These are phyloP conservation scores for Luvunga scandens DNA, from an alignment of 345 rosid genomes.

Conservation along the genomic window DNA sequence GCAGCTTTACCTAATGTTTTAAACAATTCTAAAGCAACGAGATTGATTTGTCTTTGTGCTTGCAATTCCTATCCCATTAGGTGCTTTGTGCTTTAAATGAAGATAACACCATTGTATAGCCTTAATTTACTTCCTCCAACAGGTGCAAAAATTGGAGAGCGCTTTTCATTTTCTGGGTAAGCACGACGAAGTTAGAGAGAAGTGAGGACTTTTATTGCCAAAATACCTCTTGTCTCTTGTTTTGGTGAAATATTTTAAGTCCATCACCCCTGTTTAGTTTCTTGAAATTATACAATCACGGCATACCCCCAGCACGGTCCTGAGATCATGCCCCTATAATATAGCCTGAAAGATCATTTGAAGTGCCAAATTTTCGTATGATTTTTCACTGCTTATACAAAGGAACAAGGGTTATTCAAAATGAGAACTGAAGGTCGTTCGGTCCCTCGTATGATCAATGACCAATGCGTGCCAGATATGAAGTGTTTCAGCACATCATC, in stretches of 20 bases:
- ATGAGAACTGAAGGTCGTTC: too few relatives aligned
- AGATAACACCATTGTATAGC: conserved; percentile 74
- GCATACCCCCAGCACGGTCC: not conserved
- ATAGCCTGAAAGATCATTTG: not conserved
- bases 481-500: conserved; percentile 45
- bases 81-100: conserved; percentile 86
- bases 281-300: not conserved
- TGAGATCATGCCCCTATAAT: not conserved
- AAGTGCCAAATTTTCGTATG: not conserved
- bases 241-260: not conserved
- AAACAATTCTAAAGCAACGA: not conserved
- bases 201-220: conserved; percentile 3
- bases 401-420: not conserved
- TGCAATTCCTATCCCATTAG: conserved; percentile 35
- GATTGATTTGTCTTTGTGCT: conserved; percentile 10
- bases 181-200: not conserved
- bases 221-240: not conserved
- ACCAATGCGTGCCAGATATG: too few relatives aligned
- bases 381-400: not conserved
- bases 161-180: conserved; percentile 71
- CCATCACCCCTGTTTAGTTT: not conserved
- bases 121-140: conserved; percentile 68
- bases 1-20: not conserved
- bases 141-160: conserved; percentile 72
- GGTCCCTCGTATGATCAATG: too few relatives aligned